These are phyloP conservation scores for Nakazawaea pomicola DNA, from an alignment of 805 yeast genomes.

Conservation along the genomic window DNA sequence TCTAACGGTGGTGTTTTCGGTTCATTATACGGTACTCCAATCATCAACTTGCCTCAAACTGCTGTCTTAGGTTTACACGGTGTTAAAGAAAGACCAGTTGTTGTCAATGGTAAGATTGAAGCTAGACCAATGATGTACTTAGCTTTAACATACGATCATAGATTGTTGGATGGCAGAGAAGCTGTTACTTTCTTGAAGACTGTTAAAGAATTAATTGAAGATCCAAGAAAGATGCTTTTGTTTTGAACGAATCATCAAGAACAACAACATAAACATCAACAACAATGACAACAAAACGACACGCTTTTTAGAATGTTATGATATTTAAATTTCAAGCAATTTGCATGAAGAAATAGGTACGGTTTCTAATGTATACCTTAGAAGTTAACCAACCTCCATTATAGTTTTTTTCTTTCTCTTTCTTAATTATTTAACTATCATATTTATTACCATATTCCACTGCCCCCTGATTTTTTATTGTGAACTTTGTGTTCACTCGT, in stretches of 20 bases:
- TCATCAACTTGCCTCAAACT: constrained; percentile 96
- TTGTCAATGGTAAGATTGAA: constrained; percentile 92
- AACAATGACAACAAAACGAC: too few relatives aligned
- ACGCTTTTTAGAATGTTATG: too few relatives aligned
- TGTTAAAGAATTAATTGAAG: constrained; percentile 95
- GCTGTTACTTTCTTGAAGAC: constrained; percentile 96
- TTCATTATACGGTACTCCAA: constrained; percentile 96
- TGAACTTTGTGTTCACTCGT: too few relatives aligned
- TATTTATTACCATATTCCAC: too few relatives aligned
- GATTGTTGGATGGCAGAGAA: constrained; percentile 97
- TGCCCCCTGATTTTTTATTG: too few relatives aligned
- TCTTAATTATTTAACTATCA: too few relatives aligned
- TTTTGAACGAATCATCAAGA: constrained; percentile 19
- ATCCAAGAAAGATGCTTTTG: constrained; percentile 96
- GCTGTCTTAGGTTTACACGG: constrained; percentile 98
- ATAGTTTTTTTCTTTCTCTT: too few relatives aligned
- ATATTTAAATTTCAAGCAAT: too few relatives aligned
- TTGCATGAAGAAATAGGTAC: too few relatives aligned
- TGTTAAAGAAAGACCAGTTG: constrained; percentile 95
- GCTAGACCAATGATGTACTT: constrained; percentile 99
- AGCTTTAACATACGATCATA: constrained; percentile 97
- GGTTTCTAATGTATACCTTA: too few relatives aligned
- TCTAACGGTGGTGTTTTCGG: constrained; percentile 99
- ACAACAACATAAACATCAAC: neutral
- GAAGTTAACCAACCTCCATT: too few relatives aligned